Percentiles rank a stretch among this genome's conserved stretches.
These are phyloP conservation scores for Agaricus bisporus DNA, from an alignment of 768 basidiomycete species.

Conservation along the genomic window DNA sequence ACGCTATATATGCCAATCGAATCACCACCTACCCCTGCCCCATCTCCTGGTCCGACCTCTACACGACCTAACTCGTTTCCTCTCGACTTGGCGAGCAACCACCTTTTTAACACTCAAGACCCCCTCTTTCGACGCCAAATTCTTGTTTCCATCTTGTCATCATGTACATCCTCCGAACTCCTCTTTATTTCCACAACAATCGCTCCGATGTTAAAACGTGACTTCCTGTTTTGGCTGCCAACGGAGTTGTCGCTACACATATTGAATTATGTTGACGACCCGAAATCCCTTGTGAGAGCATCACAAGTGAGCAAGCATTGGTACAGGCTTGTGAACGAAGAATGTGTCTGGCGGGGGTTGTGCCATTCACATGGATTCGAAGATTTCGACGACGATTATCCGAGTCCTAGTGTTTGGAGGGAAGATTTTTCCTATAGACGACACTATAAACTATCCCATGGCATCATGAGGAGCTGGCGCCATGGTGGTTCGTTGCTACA, in stretches of 20 bases:
- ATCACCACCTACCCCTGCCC: constrained; percentile 58
- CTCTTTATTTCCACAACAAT: constrained; percentile 61
- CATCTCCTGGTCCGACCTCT: constrained; percentile 40
- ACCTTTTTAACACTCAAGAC: constrained; percentile 17
- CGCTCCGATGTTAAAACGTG: constrained; percentile 56
- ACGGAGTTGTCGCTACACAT: constrained; percentile 70
- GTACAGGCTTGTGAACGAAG: constrained; percentile 64
- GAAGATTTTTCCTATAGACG: constrained; percentile 52
- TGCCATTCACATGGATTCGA: constrained; percentile 52
- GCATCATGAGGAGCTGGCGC: constrained; percentile 76
- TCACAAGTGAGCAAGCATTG: constrained; percentile 68
- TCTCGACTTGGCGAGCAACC: constrained; percentile 12
- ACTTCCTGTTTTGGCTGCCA: constrained; percentile 39
- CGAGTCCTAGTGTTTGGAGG: background rate
- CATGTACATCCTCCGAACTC: constrained; percentile 57
- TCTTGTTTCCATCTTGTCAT: constrained; percentile 42
- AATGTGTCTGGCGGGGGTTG: constrained; percentile 76
- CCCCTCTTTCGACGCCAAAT: constrained; percentile 42
- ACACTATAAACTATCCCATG: constrained; percentile 69
- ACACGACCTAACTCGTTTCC: constrained; percentile 13
- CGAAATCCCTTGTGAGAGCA: constrained; percentile 62
- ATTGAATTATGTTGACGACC: constrained; percentile 71
- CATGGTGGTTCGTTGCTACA: constrained; percentile 66
- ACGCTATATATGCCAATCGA: constrained; percentile 45
- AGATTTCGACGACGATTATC: constrained; percentile 18